A percentile compares a stretch with the other conserved stretches of the same genome.
Conservation (phyloP, 805 yeast species). For the Blastobotrys attinorum region DNA sequence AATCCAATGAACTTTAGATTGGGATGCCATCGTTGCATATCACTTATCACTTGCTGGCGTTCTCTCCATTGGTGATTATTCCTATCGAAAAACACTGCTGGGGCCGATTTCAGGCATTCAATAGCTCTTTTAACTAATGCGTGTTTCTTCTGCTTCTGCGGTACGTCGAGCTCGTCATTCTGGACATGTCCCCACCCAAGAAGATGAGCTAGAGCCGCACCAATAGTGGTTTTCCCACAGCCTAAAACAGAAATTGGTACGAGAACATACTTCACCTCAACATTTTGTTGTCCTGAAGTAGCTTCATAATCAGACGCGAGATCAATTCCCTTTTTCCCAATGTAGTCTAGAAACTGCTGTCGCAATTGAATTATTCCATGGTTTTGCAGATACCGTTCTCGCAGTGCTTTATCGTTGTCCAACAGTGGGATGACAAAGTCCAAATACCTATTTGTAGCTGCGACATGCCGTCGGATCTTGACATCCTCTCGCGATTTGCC, state of each 20-base stretch:
- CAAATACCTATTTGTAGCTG: conserved; percentile 43
- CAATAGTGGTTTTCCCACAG: conserved; percentile 87
- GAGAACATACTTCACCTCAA: conserved; percentile 38
- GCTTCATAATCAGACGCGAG: conserved; percentile 23
- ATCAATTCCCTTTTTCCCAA: conserved; percentile 53
- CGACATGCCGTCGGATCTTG: conserved; percentile 22
- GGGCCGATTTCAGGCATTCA: conserved; percentile 30
- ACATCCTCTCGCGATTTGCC: conserved; percentile 18
- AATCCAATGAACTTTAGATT: conserved; percentile 51
- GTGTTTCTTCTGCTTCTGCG: conserved; percentile 6
- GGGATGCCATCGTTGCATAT: conserved; percentile 16
- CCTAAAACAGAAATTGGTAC: conserved; percentile 88
- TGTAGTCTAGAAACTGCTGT: conserved; percentile 47
- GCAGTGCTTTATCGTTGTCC: conserved; percentile 38
- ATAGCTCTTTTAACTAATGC: conserved; percentile 18
- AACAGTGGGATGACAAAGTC: conserved; percentile 56
- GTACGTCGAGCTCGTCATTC: conserved; percentile 51
- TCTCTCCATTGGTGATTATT: conserved; percentile 73
- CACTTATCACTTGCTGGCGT: conserved; percentile 55
- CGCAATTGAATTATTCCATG: conserved; percentile 72
- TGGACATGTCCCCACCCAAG: conserved; percentile 72
- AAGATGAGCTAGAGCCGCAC: conserved; percentile 47
- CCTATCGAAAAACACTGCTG: conserved; percentile 67
- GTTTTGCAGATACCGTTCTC: conserved; percentile 42
- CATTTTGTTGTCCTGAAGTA: conserved; percentile 1